Base-by-base conservation (phyloP, 129 eudicot species). In the Flaveria trinervia region DNA sequence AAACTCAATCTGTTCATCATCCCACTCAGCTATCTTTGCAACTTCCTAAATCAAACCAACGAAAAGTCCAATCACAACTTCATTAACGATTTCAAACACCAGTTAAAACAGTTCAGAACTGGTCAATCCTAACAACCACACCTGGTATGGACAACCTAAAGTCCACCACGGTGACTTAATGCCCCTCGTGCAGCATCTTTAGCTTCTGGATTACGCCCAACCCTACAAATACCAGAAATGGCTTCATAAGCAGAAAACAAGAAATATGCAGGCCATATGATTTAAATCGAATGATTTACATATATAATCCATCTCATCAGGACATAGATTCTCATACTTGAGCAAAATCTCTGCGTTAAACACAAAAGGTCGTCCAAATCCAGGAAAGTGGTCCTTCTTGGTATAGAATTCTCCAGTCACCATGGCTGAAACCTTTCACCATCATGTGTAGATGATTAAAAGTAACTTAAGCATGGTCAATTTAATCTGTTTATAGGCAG, bases 161-260 rank as follows among this genome's bases (percentile, higher is more conserved):
- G 99, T 95, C 99, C 99, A 95, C 99, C 99, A 95, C 68, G 99
- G 99, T 68, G 99, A 95, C 78, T 95, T 51, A 95, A 70, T 45
- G 99, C 99, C 55, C 87, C 97, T 71, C 99, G 88, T 33, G 99
- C 99, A 79, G 94, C 89, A 85, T 95, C 97, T 86, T 95, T 95
- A 56, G 99, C 97, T 92, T 95, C 99, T 72, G 80, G 7, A 39
- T 62, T 84, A 66, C 94, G 94, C 52, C 99, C 99, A 73, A 95
- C 99, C 88, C 99, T 95, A 77, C 36, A 57, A 16, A 65, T 68
- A 14, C n/a, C 68, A 55, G 52, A 69, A 36, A 62, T 23, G 26
- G 60, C 13, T 66, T 52, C 26, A 18, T 72, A 77, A 56, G 11
- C 50, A 70, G 46, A 64, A 39, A 18, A 68, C 28, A 10, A 15